Conservation (phyloP, 1,139 yeast genomes). For the Yamadazyma conglobata region DNA sequence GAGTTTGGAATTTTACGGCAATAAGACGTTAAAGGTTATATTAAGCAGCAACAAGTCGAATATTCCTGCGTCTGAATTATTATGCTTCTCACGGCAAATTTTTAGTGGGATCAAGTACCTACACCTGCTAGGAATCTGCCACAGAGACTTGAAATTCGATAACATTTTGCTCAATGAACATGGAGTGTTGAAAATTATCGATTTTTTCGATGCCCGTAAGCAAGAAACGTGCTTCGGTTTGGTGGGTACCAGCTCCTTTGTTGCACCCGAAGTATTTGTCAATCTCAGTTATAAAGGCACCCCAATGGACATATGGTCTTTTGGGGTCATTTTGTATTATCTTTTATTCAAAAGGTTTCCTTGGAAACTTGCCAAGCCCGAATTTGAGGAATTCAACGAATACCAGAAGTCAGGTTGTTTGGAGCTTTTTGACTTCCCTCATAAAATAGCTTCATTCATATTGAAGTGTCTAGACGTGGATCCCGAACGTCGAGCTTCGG, state of each 20-base stretch:
- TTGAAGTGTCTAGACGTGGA: conserved; percentile 7
- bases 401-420: neutral
- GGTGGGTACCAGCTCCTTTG: conserved; percentile 46
- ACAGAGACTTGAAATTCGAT: conserved; percentile 42
- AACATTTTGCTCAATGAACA: conserved; percentile 31
- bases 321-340: conserved; percentile 41
- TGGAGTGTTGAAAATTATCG: conserved; percentile 34
- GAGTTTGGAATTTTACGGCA: conserved; percentile 33
- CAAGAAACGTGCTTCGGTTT: conserved; percentile 34
- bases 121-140: conserved; percentile 30
- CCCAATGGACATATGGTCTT: conserved; percentile 48
- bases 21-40: conserved; percentile 19
- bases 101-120: conserved; percentile 31
- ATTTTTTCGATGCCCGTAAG: conserved; percentile 21
- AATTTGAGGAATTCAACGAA: conserved; percentile 3
- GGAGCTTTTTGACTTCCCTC: conserved; percentile 1
- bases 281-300: conserved; percentile 37
- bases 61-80: conserved; percentile 14
- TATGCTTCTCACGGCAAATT: conserved; percentile 35
- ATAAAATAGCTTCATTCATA: neutral
- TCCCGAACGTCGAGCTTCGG: conserved; percentile 14
- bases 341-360: conserved; percentile 26
- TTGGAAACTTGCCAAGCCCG: conserved; percentile 26
- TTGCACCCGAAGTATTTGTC: conserved; percentile 47
- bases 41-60: conserved; percentile 10